Evolutionary conservation across 495 filamentous ascomycete genomes (phyloP), one percentile per base, ranked within the genome.

Genomic region (Hyphodiscus hymeniophilus): DNA sequence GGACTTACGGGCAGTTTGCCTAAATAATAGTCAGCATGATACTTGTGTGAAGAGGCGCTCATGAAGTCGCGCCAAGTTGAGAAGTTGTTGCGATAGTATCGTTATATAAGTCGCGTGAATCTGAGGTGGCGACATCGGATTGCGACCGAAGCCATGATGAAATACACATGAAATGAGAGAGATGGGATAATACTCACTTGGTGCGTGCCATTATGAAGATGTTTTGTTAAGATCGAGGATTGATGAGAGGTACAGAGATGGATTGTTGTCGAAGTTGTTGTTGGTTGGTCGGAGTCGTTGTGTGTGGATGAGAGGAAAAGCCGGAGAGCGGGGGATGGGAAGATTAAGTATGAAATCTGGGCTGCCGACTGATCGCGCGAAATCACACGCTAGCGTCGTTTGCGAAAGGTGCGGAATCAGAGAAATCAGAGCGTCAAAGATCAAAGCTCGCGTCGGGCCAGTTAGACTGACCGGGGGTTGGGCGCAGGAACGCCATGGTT

Each of bases 201-300:
- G 92, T 99, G 70, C 92, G 87, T 65, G 92, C 92, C 92, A 99
- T 98, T 76, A 67, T 77, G 59, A 70, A 74, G 67, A 59, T 72
- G 57, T 66, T 55, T 66, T 62, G 65, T 51, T 69, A 58, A 55
- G 58, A 48, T 56, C 56, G 52, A 64, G n/a, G 64, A 59, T 59
- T 63, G 63, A 62, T 61, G 60, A 66, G 56, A 60, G n/a, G n/a
- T n/a, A n/a, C n/a, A n/a, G 64, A 5, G 34, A 15, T n/a, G 34
- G 6, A 18, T 61, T 59, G 55, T 50, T 53, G 48, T 63, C 59
- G 65, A 63, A 64, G 63, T 54, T 60, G 49, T 61, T 15, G 16
- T 42, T 36, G 33, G 12, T 36, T 24, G 43, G 21, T 30, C 31
- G 33, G 42, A 23, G 41, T 23, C 54, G 53, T 53, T 56, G 50